Base-by-base conservation (phyloP, 1,139 yeast species). In the Debaryomycetaceae sp. region DNA sequence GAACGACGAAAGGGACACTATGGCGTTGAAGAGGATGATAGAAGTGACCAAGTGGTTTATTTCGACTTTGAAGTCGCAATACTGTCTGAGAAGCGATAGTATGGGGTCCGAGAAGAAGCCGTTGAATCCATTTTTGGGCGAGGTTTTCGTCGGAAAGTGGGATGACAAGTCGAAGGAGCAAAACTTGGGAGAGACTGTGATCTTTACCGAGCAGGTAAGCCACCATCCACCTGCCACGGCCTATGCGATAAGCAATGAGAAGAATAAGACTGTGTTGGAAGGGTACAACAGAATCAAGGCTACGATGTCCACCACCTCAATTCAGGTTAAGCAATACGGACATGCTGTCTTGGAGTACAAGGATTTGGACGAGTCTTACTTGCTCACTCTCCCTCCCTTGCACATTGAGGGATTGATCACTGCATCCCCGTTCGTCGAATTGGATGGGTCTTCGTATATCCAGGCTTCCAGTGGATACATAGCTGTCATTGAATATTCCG, bases 141-240 rank as follows among this genome's bases (percentile, higher is more conserved):
- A 91, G 67, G 75, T 89, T 39, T 93, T 90, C 57, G 87, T 88
- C 35, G 97, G 97, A 42, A 83, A 85, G 59, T 89, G 97, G 95
- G 72, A 70, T 17, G 84, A 80, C 53, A 63, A 63, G 41, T 58
- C 76, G 17, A 61, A 65, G 27, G 77, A 74, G 34, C 59, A 60
- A n/a, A 51, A 57, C 24, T 65, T 78, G 9, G 95, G 95, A 31
- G 91, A 85, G 51, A 86, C 96, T 17, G 66, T 79, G 14, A 73
- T 91, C 51, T 75, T 88, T 45, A 81, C 91, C 47, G 98, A 93
- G 65, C 98, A 93, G 67, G 97, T 91, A 20, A 82, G 90, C 50
- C 98, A 91, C 67, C 98, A 91, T 62, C 98, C 98, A 14, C 97
- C 98, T 22, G 84, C 87, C 34, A 90, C 97, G 14, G 97, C 95